Evolutionary conservation across 805 yeast species (phyloP), one percentile per base, ranked within the genome.

Genomic region (Suhomyces xylopsoci): DNA sequence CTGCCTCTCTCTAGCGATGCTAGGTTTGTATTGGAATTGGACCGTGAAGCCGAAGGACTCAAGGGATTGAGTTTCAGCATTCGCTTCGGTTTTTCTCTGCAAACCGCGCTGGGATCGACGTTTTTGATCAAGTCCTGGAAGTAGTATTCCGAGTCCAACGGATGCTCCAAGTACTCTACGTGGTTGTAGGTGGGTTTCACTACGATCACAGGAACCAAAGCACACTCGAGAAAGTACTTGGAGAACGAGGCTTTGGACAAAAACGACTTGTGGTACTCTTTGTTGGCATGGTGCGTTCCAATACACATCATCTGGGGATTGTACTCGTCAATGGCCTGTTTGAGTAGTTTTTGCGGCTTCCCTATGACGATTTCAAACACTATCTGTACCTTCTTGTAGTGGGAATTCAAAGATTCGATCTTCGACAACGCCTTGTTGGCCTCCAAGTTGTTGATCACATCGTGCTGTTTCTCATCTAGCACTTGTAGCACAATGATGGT

Each of bases 271-370:
- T 62, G 64, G n/a, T 60, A 60, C n/a, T 41, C 32, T 9, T 38
- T 32, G 47, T 63, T 62, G 12, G 62, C 70, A 47, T 70, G 71
- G 52, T 71, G 75, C 8, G 77, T 70, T 2, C 80, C 80, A 22
- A 76, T 71, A 30, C 70, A 61, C 79, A 76, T 73, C 77, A 75
- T 73, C n/a, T 70, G 70, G 2, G 80, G 80, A 47, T 64, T 61
- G 56, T 71, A 76, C 56, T 74, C 79, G 24, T 66, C 68, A 20
- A 76, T 72, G 7, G 80, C 79, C 30, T 58, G 59, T 53, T 70
- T 67, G 54, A 76, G 61, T 19, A 68, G 51, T 53, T 71, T 70
- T 54, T 70, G 74, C 4, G 78, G 77, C 47, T 69, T 73, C 1
- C 80, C 80, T 20, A 74, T 64, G 25, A 67, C 78, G 14, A 68